Evolutionary conservation across 2,329 filamentous ascomycete species (phyloP).

Genomic region (Hirsutella minnesotensis): DNA sequence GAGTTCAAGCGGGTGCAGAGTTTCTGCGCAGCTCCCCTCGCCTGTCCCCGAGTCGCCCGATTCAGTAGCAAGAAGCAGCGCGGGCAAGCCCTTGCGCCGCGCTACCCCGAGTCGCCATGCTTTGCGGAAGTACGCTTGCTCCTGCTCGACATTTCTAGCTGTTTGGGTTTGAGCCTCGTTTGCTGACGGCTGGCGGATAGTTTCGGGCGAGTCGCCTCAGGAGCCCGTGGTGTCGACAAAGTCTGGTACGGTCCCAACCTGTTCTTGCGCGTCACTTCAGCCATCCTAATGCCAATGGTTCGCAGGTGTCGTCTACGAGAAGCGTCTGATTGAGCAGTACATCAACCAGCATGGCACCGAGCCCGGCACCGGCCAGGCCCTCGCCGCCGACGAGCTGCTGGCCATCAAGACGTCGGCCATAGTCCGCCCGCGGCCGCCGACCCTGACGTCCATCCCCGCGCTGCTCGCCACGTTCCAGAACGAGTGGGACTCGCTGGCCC

Average conservation of each 20-base stretch:
- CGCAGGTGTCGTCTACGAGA: slow-evolving; percentile 81
- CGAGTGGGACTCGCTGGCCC: slow-evolving; percentile 89
- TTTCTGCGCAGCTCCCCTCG: background rate
- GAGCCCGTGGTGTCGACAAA: slow-evolving; percentile 91
- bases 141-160: too few species aligned
- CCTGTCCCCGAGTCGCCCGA: background rate
- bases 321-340: slow-evolving; percentile 87
- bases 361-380: slow-evolving; percentile 76
- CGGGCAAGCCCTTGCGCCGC: slow-evolving; percentile 10
- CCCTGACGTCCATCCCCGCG: slow-evolving; percentile 90
- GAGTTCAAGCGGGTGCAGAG: too few species aligned
- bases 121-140: slow-evolving; percentile 32
- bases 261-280: background rate
- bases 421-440: slow-evolving; percentile 81
- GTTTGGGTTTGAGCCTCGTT: background rate
- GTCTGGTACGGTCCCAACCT: slow-evolving; percentile 51
- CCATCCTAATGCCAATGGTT: background rate
- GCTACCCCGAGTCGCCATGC: slow-evolving; percentile 24
- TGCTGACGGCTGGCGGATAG: slow-evolving; percentile 34
- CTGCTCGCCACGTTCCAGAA: slow-evolving; percentile 92
- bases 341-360: slow-evolving; percentile 89
- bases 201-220: slow-evolving; percentile 93
- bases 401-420: slow-evolving; percentile 73
- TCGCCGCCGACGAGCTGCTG: slow-evolving; percentile 74
- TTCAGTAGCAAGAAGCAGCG: slow-evolving; percentile 3